Evolutionary conservation across 2,329 filamentous ascomycete genomes (phyloP), one percentile per base, ranked within the genome.

Genomic region (Alternaria sp.): DNA sequence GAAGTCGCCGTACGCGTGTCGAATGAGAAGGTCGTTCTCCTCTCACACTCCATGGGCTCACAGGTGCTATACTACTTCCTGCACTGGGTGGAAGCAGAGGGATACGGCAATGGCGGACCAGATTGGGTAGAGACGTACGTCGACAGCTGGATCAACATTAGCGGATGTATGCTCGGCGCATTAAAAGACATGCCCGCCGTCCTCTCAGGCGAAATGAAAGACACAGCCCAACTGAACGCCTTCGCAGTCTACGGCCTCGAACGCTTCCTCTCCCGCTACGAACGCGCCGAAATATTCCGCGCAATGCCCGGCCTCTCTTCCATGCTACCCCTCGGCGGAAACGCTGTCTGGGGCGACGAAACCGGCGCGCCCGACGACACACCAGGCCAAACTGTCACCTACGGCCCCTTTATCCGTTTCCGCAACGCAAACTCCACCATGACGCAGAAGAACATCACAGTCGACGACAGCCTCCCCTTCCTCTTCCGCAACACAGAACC

Each of bases 71-170:
- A 96, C 77, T 96, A 89, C 77, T 90, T 91, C 77, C 84, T 93
- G 69, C 89, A 91, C 70, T 90, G 88, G 88, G 95, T 96, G 1
- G 91, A 96, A 52, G 85, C 89, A 2, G 83, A 88, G 52, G 91
- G 91, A 5, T 81, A 88, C 63, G 95, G 95, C 4, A 87, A 87
- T 21, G 94, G 93, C 1, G 94, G 95, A 1, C 84, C 89, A 36
- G 85, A 87, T 52, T 99, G 95, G 95, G 94, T 99, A 0, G 93
- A 99, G 58, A 85, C 85, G 17, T 86, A 97, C 72, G 83, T 99
- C 51, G 95, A 96, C 66, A 90, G 92, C 3, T 99, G 96, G 93
- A 96, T 99, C 81, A 99, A 99, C 76, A 93, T 99, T 70, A 95
- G 91, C 66, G 95, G 95, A 5, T 99, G 94, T 78, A 97, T 99